Conservation (phyloP, 768 basidiomycete species). For the Cystofilobasidium macerans region DNA sequence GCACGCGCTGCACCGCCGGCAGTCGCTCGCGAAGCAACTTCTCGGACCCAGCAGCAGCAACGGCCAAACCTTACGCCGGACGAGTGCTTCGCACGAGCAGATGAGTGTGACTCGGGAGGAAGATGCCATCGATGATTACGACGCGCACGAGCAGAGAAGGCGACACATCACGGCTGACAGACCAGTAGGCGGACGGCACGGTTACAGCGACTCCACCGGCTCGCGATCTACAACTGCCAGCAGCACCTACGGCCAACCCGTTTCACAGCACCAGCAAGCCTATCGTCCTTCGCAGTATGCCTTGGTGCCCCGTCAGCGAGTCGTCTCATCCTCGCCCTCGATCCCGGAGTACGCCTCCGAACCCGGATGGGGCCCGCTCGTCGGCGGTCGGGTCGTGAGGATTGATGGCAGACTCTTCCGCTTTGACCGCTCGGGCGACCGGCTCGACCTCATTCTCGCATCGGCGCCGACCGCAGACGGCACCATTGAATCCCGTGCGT, state of each 20-base stretch:
- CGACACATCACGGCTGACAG: too few relatives aligned
- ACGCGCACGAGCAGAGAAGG: not conserved
- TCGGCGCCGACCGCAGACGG: too few relatives aligned
- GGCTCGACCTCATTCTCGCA: constrained; percentile 5
- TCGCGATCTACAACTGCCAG: too few relatives aligned
- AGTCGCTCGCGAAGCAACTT: constrained; percentile 11
- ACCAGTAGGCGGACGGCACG: too few relatives aligned
- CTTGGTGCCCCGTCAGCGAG: too few relatives aligned
- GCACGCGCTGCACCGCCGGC: not conserved
- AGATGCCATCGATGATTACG: not conserved
- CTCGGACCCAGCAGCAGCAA: not conserved
- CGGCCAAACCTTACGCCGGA: too few relatives aligned
- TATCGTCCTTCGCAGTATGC: too few relatives aligned
- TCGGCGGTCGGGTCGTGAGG: constrained; percentile 2
- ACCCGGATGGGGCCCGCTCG: not conserved
- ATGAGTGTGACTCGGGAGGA: not conserved
- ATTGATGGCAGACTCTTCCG: constrained; percentile 23
- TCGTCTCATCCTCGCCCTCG: not conserved
- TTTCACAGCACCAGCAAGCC: too few relatives aligned
- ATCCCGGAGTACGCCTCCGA: not conserved
- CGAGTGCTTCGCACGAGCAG: not conserved
- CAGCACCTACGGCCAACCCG: too few relatives aligned
- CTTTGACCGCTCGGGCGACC: constrained; percentile 6
- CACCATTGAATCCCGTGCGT: not conserved
- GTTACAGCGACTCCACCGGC: too few relatives aligned